Conservation (phyloP, 805 yeast genomes). For the Ogataea trehaloabstinens region DNA sequence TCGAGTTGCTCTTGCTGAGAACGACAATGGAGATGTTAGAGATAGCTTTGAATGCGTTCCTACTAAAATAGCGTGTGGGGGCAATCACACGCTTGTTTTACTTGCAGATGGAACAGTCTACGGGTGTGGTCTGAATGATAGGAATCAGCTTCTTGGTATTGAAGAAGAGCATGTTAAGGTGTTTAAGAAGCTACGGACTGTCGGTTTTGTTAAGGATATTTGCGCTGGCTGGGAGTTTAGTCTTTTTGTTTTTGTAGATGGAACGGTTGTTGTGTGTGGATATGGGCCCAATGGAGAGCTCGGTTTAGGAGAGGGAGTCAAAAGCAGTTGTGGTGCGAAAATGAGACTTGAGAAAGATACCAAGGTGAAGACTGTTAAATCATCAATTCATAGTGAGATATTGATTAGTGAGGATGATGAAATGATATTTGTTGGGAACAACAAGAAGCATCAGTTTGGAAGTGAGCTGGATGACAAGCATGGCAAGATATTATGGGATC, state of each 20-base stretch:
- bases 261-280: conserved; percentile 55
- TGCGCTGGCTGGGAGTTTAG: conserved; percentile 84
- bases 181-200: conserved; percentile 8
- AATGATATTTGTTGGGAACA: conserved; percentile 66
- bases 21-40: background rate
- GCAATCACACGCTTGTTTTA: conserved; percentile 76
- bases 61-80: conserved; percentile 65
- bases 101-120: conserved; percentile 50
- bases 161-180: conserved; percentile 4
- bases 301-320: conserved; percentile 44
- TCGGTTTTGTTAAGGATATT: conserved; percentile 41
- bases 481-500: conserved; percentile 28
- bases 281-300: conserved; percentile 71
- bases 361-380: conserved; percentile 13
- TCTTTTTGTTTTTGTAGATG: conserved; percentile 41
- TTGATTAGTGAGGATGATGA: conserved; percentile 38
- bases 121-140: conserved; percentile 46
- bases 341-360: background rate
- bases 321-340: conserved; percentile 6
- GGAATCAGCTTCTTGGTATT: conserved; percentile 17
- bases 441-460: conserved; percentile 58
- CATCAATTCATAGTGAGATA: conserved; percentile 49
- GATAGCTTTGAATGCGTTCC: conserved; percentile 25
- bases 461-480: conserved; percentile 8
- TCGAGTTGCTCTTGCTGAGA: conserved; percentile 9